Evolutionary conservation across 371 early-diverging fungal species (phyloP), one percentile per base, ranked within the genome.

Genomic region (Paraphysoderma sedebokerense): DNA sequence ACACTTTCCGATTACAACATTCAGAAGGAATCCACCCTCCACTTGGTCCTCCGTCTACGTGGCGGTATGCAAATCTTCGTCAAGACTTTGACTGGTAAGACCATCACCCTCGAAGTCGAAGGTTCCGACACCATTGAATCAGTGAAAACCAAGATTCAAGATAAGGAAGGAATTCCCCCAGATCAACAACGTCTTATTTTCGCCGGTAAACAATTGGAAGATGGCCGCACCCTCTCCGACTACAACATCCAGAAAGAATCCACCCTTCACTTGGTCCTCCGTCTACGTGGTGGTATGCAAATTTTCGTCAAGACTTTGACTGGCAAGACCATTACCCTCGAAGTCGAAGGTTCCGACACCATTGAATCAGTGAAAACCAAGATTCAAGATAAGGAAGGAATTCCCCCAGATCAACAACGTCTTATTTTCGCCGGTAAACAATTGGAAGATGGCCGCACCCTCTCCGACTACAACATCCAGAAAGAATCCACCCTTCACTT

Each of bases 381-480:
- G 79, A 97, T 98, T 52, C 97, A 98, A 69, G 95, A 97, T 73
- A 95, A 96, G 81, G 97, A 98, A 65, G 91, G 90, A 45, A 81
- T 81, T 44, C 84, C 85, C 49, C 82, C 84, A 47, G 83, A 85
- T 60, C 85, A 85, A 67, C 85, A 87, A 60, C 72, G 82, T 56
- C 61, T 87, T 22, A 84, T 85, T 46, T 83, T 85, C 56, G 83
- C 82, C 48, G 85, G 82, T 39, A 84, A 85, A 62, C 83, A 84
- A 61, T 66, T 85, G 8, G 82, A 85, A 56, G 85, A 84, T 53
- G 81, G 79, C 48, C 72, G 83, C 47, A 81, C 82, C 9, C 62
- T 85, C 7, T 58, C 60, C 27, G 76, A 76, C 58, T 77, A 77
- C 59, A 82, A 82, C 61, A 85, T 87, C 50, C 85, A 85, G 66